Conservation (phyloP, 345 rosid genomes). For the Eucalyptus leucophloia region DNA sequence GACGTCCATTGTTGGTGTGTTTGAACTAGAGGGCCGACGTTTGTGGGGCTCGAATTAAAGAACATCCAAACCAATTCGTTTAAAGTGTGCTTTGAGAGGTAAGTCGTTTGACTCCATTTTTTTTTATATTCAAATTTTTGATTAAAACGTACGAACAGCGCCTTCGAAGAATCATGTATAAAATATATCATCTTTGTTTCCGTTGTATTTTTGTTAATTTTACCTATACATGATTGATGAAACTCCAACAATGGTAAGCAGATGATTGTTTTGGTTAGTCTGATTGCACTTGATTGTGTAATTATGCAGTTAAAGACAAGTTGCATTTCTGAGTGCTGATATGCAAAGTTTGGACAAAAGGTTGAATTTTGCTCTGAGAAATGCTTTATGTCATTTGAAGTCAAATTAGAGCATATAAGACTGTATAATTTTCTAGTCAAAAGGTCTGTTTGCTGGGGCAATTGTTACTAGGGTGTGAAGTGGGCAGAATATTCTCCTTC, state of each 20-base stretch:
- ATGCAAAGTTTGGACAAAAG: not conserved
- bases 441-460: not conserved
- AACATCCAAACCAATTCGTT: too few relatives aligned
- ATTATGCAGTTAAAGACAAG: not conserved
- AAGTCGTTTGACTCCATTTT: rapidly evolving
- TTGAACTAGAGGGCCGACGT: too few relatives aligned
- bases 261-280: not conserved
- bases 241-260: not conserved
- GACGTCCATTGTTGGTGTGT: too few relatives aligned
- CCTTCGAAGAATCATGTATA: too few relatives aligned
- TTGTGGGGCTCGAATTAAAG: rapidly evolving
- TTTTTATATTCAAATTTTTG: too few relatives aligned
- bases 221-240: too few relatives aligned
- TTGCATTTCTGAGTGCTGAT: not conserved
- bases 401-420: not conserved
- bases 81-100: rapidly evolving
- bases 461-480: not conserved
- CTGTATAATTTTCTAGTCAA: not conserved
- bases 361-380: not conserved
- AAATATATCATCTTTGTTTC: too few relatives aligned
- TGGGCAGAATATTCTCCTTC: not conserved
- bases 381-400: not conserved
- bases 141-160: too few relatives aligned
- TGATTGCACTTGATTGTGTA: not conserved
- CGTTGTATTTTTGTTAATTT: too few relatives aligned